Evolutionary conservation across 2,329 filamentous ascomycete genomes (phyloP).

Genomic region (Trichothecium roseum): DNA sequence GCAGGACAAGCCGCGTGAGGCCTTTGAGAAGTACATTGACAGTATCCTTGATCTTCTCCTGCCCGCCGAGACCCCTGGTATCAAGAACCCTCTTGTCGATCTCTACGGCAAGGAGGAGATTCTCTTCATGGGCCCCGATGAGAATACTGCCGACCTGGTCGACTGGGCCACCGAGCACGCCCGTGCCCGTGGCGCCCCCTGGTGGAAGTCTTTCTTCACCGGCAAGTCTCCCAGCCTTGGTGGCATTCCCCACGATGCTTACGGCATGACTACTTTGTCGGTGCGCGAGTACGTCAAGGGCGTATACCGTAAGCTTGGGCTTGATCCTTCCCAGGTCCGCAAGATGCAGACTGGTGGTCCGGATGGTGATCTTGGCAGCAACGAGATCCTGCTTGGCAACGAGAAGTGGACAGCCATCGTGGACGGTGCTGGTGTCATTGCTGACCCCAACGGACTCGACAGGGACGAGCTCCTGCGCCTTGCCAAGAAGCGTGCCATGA

Average conservation of each 20-base stretch:
- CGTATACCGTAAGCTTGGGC: constrained; percentile 90
- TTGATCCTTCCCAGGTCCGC: constrained; percentile 73
- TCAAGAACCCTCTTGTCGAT: constrained; percentile 98
- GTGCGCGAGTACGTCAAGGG: constrained; percentile 93
- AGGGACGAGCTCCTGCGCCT: constrained; percentile 73
- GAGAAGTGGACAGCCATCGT: constrained; percentile 94
- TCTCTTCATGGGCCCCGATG: constrained; percentile 95
- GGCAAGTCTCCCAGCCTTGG: constrained; percentile 94
- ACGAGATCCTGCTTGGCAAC: constrained; percentile 91
- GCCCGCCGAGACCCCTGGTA: constrained; percentile 81
- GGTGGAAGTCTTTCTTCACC: constrained; percentile 99
- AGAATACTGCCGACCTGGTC: constrained; percentile 95
- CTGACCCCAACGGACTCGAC: constrained; percentile 84
- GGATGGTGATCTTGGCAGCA: constrained; percentile 92
- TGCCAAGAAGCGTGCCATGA: constrained; percentile 81
- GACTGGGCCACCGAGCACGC: constrained; percentile 99
- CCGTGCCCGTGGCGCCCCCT: constrained; percentile 73
- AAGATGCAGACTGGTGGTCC: constrained; percentile 98
- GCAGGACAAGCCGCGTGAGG: constrained; percentile 83
- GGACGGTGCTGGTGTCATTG: constrained; percentile 91
- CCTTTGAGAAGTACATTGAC: constrained; percentile 99
- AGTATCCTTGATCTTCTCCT: constrained; percentile 92
- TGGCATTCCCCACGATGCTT: constrained; percentile 90
- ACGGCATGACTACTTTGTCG: constrained; percentile 96
- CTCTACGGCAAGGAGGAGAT: constrained; percentile 93